These are phyloP conservation scores for Backusella sp. DNA, from an alignment of 192 early-diverging fungal genomes.

Conservation along the genomic window DNA sequence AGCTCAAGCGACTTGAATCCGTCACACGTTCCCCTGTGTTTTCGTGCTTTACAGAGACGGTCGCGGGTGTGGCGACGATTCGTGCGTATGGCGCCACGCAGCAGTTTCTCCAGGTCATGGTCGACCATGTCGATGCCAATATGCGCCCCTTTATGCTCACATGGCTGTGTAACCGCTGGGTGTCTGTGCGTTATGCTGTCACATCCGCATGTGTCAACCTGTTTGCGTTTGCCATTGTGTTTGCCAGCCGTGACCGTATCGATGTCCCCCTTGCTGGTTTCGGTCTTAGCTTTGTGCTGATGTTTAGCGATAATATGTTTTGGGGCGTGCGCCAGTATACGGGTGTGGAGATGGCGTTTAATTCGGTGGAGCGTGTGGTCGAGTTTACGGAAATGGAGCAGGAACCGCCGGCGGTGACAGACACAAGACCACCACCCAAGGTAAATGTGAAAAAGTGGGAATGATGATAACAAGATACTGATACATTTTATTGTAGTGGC, in stretches of 20 bases:
- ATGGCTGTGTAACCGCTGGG: constrained; percentile 86
- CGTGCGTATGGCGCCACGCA: constrained; percentile 77
- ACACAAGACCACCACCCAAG: constrained; percentile 43
- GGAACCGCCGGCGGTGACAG: constrained; percentile 64
- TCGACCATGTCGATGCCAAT: constrained; percentile 48
- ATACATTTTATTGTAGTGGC: constrained; percentile 46
- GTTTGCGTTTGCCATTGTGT: constrained; percentile 59
- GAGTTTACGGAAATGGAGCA: constrained; percentile 83
- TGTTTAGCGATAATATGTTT: constrained; percentile 62
- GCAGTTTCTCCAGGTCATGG: constrained; percentile 60
- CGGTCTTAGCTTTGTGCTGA: constrained; percentile 74
- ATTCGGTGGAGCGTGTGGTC: constrained; percentile 79
- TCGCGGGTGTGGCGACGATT: constrained; percentile 74
- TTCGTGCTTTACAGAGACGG: constrained; percentile 74
- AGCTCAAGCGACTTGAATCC: constrained; percentile 85
- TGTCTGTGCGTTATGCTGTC: constrained; percentile 76
- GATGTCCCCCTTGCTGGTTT: constrained; percentile 85
- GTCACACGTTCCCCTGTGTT: constrained; percentile 73
- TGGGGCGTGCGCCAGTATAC: constrained; percentile 78
- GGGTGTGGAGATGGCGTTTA: constrained; percentile 85
- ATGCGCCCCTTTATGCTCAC: constrained; percentile 79
- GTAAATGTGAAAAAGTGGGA: constrained; percentile 13
- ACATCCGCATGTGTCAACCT: constrained; percentile 71
- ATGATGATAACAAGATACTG: too few species aligned
- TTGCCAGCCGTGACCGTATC: constrained; percentile 49